These are phyloP conservation scores for Malbranchea cinnamomea DNA, from an alignment of 2,329 filamentous ascomycete genomes.

Conservation along the genomic window DNA sequence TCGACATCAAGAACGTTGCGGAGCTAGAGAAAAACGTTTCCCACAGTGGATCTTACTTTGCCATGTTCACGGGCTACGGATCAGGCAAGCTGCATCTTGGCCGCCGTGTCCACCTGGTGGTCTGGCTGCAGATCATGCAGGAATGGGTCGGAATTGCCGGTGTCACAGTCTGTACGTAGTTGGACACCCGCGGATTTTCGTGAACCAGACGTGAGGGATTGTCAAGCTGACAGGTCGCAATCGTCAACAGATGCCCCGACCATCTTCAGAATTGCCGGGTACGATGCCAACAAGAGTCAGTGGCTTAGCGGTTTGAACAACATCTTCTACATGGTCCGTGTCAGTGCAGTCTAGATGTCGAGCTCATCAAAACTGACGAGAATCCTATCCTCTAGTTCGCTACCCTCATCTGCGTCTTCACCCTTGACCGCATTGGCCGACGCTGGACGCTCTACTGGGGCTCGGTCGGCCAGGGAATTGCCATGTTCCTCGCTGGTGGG, in stretches of 20 bases:
- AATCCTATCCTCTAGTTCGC: slow-evolving; percentile 33
- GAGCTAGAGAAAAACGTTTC: slow-evolving; percentile 44
- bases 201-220: slow-evolving; percentile 17
- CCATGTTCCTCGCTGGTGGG: slow-evolving; percentile 52
- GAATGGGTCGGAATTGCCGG: slow-evolving; percentile 57
- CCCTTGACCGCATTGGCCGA: slow-evolving; percentile 52
- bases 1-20: slow-evolving; percentile 51
- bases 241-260: slow-evolving; percentile 34
- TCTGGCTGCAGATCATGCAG: slow-evolving; percentile 59
- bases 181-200: too few relatives aligned
- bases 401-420: slow-evolving; percentile 55
- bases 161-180: slow-evolving; percentile 41
- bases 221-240: slow-evolving; percentile 23
- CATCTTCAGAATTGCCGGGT: slow-evolving; percentile 54
- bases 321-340: slow-evolving; percentile 38
- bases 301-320: slow-evolving; percentile 49
- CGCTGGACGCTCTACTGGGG: slow-evolving; percentile 59
- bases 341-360: background rate
- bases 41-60: slow-evolving; percentile 40
- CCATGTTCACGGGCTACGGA: slow-evolving; percentile 53
- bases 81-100: slow-evolving; percentile 52
- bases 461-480: slow-evolving; percentile 45
- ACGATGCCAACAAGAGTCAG: slow-evolving; percentile 43
- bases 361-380: background rate
- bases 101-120: slow-evolving; percentile 51